Base-by-base conservation (phyloP, 208 protist genomes). In the Giardia muris region DNA sequence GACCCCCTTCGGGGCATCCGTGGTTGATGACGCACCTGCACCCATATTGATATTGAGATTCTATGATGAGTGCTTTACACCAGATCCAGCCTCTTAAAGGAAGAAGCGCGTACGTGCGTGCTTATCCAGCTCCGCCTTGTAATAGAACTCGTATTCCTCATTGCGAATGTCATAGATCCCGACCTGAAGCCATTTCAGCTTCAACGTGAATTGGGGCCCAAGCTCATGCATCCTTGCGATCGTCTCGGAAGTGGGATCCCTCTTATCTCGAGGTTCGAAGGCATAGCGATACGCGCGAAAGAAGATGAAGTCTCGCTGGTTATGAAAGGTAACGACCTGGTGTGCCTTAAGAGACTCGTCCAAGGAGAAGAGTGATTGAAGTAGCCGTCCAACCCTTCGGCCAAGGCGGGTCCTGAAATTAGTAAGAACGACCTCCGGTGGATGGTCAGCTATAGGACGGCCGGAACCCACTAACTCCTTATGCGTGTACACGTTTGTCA, bases 291-390 rank as follows among this genome's bases (percentile, higher is more conserved):
- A 90, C n/a, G 87, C 87, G n/a, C 87, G 46, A 2, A 90, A 47
- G 44, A 90, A 90, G 2, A 90, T 90, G n/a, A 47, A 47, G 44
- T 90, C 87, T 2, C 87, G 2, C 43, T 90, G 45, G n/a, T 90
- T 90, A 47, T 90, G 87, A 45, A 90, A 90, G n/a, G 87, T 90
- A n/a, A 90, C 45, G 1, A 90, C 87, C 45, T 90, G 44, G n/a
- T 46, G n/a, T 47, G 87, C 87, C 45, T 47, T 4, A 0, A 90
- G 2, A n/a, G 2, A 2, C 45, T 90, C 87, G n/a, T 90, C 45
- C 43, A 43, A 10, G 44, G 45, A 67, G 1, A 90, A n/a, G 2
- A 4, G 19, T 44, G n/a, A 45, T 90, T 90, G 44, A 47, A 90
- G 0, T 1, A 90, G n/a, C 43, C 87, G 1, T 4, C 87, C 87